Evolutionary conservation across 2,329 filamentous ascomycete genomes (phyloP), one percentile per base, ranked within the genome.

Genomic region (Sporothrix euskadiensis): DNA sequence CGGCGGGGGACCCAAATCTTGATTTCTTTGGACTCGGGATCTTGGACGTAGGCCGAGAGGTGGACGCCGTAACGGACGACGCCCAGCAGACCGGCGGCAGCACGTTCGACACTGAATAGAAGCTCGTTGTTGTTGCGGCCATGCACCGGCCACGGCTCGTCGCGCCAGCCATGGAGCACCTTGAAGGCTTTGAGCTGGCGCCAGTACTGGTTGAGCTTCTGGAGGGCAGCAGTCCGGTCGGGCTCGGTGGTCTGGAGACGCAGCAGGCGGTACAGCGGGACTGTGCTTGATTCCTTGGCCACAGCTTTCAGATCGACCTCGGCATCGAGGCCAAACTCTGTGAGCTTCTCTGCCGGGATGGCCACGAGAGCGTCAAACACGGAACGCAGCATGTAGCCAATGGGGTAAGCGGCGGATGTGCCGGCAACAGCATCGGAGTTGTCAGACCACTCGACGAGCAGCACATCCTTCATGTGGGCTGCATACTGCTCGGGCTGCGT

Each of bases 1-100:
- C 96, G 87, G 63, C 90, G 88, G 3, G 96, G 92, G 1, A 97
- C 88, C 95, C 96, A 98, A 56, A 99, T 85, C 78, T 90, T 91
- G 71, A 86, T 81, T 54, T 75, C 81, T 59, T 78, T 83, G 1
- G 54, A 68, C 4, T 30, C 80, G 81, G 54, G 86, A 83, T 81
- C 81, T 5, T 80, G 79, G 19, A 91, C 87, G 78, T 92, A 97
- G 5, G 88, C 92, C 39, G 89, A 92, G 88, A 97, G 89, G 81
- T 97, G 92, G 44, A 94, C 89, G 26, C 94, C 94, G 79, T 94
- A 97, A 8, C 90, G 89, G 77, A 91, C 88, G 1, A 92, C 85
- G 1, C 94, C 94, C 66, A 97, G 90, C 9, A 97, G 83, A 0
- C 91, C 88, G 73, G 88, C 88, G 6, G 91, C 93, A 19, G 88